Evolutionary conservation across 352 stramenopile genomes (phyloP).

Genomic region (Globisporangium perplexum): DNA sequence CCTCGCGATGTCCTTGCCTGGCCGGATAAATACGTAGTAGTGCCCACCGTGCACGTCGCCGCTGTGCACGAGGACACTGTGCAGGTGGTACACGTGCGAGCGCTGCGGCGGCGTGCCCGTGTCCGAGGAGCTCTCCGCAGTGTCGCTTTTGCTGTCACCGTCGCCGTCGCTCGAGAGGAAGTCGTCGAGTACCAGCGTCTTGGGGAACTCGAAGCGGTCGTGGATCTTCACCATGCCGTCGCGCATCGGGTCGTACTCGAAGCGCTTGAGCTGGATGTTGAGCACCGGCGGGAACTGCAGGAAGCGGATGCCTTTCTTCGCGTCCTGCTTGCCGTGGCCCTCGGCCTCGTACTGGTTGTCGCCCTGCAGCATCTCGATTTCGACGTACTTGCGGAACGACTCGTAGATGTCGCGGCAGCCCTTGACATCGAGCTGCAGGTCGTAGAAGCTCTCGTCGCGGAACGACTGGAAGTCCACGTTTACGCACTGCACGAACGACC

Average conservation of each 20-base stretch:
- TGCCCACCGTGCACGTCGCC: conserved; percentile 83
- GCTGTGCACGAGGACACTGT: conserved; percentile 84
- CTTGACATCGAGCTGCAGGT: conserved; percentile 92
- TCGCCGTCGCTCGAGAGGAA: conserved; percentile 32
- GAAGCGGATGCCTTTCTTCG: conserved; percentile 86
- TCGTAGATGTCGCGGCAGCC: conserved; percentile 85
- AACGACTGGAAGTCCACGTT: conserved; percentile 87
- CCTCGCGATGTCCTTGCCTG: conserved; percentile 51
- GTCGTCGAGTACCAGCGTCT: conserved; percentile 64
- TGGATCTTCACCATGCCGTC: conserved; percentile 89
- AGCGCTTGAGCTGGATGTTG: conserved; percentile 91
- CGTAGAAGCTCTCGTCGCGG: conserved; percentile 90
- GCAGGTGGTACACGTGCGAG: conserved; percentile 66
- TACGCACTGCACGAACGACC: conserved; percentile 89
- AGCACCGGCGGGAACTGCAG: conserved; percentile 83
- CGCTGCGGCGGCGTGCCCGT: conserved; percentile 1
- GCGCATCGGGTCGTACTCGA: conserved; percentile 82
- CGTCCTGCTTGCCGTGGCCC: conserved; percentile 86
- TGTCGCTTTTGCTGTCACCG: background rate
- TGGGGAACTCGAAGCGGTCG: conserved; percentile 84
- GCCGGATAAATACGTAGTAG: conserved; percentile 89
- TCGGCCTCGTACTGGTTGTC: conserved; percentile 94
- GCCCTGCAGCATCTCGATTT: conserved; percentile 89
- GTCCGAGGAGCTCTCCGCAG: no score
- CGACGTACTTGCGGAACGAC: conserved; percentile 90